phyloP scores from a whole-genome alignment of 345 rosid genomes.

The Eucalyptus marginata region DNA sequence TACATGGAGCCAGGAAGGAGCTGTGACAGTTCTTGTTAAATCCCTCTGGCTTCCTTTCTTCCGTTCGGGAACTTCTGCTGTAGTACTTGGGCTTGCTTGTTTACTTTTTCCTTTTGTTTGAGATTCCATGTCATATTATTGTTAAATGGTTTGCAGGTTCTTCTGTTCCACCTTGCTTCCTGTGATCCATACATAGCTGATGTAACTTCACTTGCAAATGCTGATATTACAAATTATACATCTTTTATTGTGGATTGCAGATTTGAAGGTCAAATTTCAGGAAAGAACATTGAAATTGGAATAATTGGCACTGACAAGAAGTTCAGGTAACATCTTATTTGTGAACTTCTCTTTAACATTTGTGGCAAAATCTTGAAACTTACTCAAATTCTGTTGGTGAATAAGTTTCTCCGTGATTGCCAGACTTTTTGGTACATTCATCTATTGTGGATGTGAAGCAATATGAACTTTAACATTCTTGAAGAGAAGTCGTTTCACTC shows the following conservation, averaged over 20 bases:
- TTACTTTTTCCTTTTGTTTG: neutral
- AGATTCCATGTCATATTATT: neutral
- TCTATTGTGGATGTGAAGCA: neutral
- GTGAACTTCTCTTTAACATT: neutral
- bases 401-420: neutral
- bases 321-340: conserved; percentile 35
- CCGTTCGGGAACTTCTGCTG: neutral
- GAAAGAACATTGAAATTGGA: conserved; percentile 87
- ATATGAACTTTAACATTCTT: neutral
- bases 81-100: neutral
- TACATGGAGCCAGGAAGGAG: neutral
- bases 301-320: conserved; percentile 64
- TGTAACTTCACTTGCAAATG: neutral
- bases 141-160: neutral
- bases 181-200: neutral
- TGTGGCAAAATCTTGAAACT: neutral
- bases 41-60: neutral
- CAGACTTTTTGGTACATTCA: neutral
- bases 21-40: neutral
- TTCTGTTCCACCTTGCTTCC: neutral
- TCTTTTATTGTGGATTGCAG: conserved; percentile 20
- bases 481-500: neutral
- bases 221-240: neutral
- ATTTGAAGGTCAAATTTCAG: conserved; percentile 86
- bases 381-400: neutral